Percentiles rank a stretch among this genome's conserved stretches.
Conservation (phyloP, 2,329 filamentous ascomycete genomes). For the Harringtonia aguacate region DNA sequence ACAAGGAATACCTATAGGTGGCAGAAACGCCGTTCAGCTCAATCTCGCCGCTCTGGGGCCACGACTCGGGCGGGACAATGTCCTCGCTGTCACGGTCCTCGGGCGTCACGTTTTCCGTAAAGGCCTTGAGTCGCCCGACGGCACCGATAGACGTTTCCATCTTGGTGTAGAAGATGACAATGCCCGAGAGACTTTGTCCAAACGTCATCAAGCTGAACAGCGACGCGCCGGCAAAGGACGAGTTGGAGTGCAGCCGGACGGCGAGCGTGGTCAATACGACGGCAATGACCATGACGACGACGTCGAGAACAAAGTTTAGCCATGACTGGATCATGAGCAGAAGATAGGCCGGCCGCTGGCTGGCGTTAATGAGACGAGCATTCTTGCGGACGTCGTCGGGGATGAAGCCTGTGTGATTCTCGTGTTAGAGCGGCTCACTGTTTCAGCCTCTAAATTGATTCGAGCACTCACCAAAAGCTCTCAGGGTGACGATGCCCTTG, state of each 20-base stretch:
- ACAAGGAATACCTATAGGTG: constrained; percentile 13
- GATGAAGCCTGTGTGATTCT: too few relatives aligned
- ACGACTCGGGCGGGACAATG: constrained; percentile 13
- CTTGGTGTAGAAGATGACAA: constrained; percentile 22
- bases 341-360: constrained; percentile 47
- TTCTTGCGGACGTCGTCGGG: constrained; percentile 30
- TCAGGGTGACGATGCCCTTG: constrained; percentile 41
- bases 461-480: too few relatives aligned
- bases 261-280: constrained; percentile 36
- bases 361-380: constrained; percentile 36
- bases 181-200: constrained; percentile 17
- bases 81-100: constrained; percentile 16
- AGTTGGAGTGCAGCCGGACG: constrained; percentile 26
- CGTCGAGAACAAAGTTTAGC: constrained; percentile 38
- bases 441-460: too few relatives aligned
- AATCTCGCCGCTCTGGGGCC: constrained; percentile 16
- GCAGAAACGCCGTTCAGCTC: constrained; percentile 16
- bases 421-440: too few relatives aligned
- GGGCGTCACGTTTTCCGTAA: constrained; percentile 16
- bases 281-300: constrained; percentile 37
- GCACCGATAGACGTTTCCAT: constrained; percentile 24
- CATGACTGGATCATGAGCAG: constrained; percentile 47
- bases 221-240: constrained; percentile 27
- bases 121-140: constrained; percentile 20
- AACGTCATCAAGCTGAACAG: constrained; percentile 27